Evolutionary conservation across 176 grass and related monocot species (phyloP).

Genomic region (Cocos nucifera): DNA sequence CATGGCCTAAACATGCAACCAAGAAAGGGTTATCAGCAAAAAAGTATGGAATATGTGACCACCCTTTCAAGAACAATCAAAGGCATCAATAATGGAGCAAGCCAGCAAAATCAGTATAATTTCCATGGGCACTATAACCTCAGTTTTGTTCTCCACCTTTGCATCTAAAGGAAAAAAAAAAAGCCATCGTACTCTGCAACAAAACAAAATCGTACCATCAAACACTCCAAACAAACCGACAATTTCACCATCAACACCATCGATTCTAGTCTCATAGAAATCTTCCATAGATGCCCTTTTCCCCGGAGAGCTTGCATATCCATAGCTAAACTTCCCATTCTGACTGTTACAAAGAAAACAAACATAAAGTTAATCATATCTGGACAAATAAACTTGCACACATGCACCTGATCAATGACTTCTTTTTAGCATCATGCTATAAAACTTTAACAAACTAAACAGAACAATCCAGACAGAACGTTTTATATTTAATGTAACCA

Average conservation of each 20-base stretch:
- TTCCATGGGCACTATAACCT: too few relatives aligned
- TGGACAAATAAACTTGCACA: neutral
- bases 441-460: too few relatives aligned
- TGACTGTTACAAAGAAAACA: conserved; percentile 33
- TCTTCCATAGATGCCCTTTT: conserved; percentile 87
- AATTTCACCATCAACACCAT: conserved; percentile 66
- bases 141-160: too few relatives aligned
- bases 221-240: conserved; percentile 80
- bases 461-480: too few relatives aligned
- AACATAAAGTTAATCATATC: neutral
- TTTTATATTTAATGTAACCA: too few relatives aligned
- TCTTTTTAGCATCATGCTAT: conserved; percentile 1
- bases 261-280: conserved; percentile 67
- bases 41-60: too few relatives aligned
- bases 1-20: conserved; percentile 49
- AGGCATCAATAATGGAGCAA: too few relatives aligned
- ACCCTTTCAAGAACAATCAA: too few relatives aligned
- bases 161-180: too few relatives aligned
- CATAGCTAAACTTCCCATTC: conserved; percentile 76
- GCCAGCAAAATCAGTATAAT: too few relatives aligned
- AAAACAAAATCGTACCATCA: conserved; percentile 39
- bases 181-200: too few relatives aligned
- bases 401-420: neutral
- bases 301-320: conserved; percentile 64
- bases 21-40: neutral